Evolutionary conservation across 2,329 filamentous ascomycete species (phyloP).

Genomic region (Coleophoma eucalyptorum): DNA sequence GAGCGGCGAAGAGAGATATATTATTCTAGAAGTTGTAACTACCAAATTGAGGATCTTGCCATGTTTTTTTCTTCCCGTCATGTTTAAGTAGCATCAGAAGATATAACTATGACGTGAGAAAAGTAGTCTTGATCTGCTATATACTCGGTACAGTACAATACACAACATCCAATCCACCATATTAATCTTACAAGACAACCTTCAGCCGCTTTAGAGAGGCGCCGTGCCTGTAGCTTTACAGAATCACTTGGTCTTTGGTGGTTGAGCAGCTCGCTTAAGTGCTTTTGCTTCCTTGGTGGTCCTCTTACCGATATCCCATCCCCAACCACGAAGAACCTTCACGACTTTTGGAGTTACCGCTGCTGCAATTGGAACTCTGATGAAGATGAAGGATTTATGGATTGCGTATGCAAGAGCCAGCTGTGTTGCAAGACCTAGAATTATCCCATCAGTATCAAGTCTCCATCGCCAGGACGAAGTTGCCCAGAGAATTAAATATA

Average conservation of each 20-base stretch:
- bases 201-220: no score
- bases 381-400: constrained; percentile 96
- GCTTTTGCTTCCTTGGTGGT: constrained; percentile 34
- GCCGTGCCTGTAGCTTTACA: no score
- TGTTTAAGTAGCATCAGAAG: no score
- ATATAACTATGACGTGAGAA: no score
- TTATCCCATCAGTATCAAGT: not conserved
- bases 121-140: no score
- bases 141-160: no score
- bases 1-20: no score
- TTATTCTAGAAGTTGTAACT: no score
- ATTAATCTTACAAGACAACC: no score
- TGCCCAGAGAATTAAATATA: constrained; percentile 22
- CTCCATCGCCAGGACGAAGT: not conserved
- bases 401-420: constrained; percentile 92
- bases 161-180: no score
- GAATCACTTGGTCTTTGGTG: constrained; percentile 7
- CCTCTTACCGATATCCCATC: constrained; percentile 89
- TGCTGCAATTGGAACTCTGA: constrained; percentile 88
- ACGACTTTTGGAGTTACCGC: constrained; percentile 94
- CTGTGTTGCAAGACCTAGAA: constrained; percentile 67
- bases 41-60: no score
- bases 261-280: constrained; percentile 17
- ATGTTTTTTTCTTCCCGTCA: no score
- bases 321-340: constrained; percentile 80